Conservation (phyloP, 192 early-diverging fungal species). For the Coemansia sp. region DNA sequence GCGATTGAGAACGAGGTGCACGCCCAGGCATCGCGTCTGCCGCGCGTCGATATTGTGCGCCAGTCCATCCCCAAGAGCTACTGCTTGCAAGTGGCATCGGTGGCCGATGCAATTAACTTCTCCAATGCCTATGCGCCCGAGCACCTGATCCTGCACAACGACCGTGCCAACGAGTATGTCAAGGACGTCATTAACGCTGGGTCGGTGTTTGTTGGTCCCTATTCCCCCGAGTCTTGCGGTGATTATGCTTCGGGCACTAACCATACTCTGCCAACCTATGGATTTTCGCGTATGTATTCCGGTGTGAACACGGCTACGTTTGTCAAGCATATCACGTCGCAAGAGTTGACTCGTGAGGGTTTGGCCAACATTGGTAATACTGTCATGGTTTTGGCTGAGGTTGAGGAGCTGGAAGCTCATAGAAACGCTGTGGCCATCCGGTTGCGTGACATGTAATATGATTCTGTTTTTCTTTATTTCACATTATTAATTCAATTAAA, state of each 20-base stretch:
- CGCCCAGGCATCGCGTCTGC: slow-evolving; percentile 77
- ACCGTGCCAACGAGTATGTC: slow-evolving; percentile 63
- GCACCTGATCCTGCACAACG: slow-evolving; percentile 94
- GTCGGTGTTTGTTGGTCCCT: slow-evolving; percentile 95
- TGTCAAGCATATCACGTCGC: slow-evolving; percentile 95
- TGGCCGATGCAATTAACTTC: slow-evolving; percentile 82
- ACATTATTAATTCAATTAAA: slow-evolving; percentile 1
- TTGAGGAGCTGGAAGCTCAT: slow-evolving; percentile 97
- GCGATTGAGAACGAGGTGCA: slow-evolving; percentile 79
- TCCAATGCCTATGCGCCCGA: slow-evolving; percentile 97
- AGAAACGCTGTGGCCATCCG: slow-evolving; percentile 94
- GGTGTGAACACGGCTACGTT: slow-evolving; percentile 96
- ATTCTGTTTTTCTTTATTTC: not conserved
- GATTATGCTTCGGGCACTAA: slow-evolving; percentile 99
- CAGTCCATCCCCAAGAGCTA: slow-evolving; percentile 84
- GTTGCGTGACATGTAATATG: slow-evolving; percentile 44
- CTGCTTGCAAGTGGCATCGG: slow-evolving; percentile 63
- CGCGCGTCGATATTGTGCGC: slow-evolving; percentile 84
- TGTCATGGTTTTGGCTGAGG: slow-evolving; percentile 91
- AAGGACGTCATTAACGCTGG: slow-evolving; percentile 82
- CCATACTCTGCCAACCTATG: slow-evolving; percentile 99
- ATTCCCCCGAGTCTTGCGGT: slow-evolving; percentile 95
- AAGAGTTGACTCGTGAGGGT: slow-evolving; percentile 85
- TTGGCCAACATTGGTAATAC: slow-evolving; percentile 78
- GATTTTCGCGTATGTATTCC: slow-evolving; percentile 97